Percentiles rank a stretch among this genome's conserved stretches.
Conservation (phyloP, 2,329 filamentous ascomycete genomes). For the Tolypocladium pustulatum region DNA sequence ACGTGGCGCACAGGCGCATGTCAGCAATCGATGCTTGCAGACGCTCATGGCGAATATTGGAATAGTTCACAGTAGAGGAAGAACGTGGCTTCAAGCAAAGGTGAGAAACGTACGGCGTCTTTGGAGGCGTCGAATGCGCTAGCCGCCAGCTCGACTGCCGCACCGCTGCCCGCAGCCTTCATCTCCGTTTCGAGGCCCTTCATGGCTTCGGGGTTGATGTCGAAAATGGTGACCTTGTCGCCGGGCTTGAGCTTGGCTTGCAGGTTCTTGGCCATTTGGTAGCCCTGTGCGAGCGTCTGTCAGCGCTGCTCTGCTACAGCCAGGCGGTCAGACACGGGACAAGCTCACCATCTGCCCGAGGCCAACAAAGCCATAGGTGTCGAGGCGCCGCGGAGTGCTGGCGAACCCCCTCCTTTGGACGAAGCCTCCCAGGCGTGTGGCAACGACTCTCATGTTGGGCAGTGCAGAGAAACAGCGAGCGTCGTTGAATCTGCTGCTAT, state of each 20-base stretch:
- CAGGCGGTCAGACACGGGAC: not conserved
- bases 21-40: not conserved
- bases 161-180: constrained; percentile 32
- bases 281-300: constrained; percentile 32
- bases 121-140: constrained; percentile 37
- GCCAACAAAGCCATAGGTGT: constrained; percentile 49
- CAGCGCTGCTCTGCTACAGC: not conserved
- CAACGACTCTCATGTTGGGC: constrained; percentile 10
- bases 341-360: constrained; percentile 49
- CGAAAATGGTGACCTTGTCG: constrained; percentile 43
- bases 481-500: not conserved
- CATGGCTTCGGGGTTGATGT: constrained; percentile 42
- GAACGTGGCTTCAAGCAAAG: not conserved
- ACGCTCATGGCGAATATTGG: constrained; percentile 9
- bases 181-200: constrained; percentile 37
- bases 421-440: constrained; percentile 14
- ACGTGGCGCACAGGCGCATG: not conserved
- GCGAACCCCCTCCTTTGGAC: constrained; percentile 39
- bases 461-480: not conserved
- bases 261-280: constrained; percentile 53
- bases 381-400: constrained; percentile 32
- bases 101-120: constrained; percentile 35
- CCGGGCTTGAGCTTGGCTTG: constrained; percentile 41
- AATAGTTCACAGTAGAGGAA: not conserved
- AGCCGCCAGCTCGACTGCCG: constrained; percentile 31